Base-by-base conservation (phyloP, 768 basidiomycete species). In the Mycena maculata region DNA sequence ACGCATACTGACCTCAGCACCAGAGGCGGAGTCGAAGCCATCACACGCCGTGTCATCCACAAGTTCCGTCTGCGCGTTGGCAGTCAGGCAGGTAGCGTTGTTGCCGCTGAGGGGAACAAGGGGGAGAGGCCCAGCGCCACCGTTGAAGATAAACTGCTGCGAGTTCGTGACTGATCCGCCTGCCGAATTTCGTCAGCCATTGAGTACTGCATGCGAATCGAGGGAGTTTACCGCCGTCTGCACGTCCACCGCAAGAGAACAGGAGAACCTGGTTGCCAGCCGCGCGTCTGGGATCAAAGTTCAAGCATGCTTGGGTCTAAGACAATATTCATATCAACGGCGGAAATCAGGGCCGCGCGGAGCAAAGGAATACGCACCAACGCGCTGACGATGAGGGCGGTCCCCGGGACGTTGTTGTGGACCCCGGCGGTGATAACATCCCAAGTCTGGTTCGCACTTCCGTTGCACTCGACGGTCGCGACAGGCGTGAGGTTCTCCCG, bases 401-500 rank as follows among this genome's bases (percentile, higher is more conserved):
- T 65, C 16, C 68, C 69, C 11, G 59, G 42, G 16, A 45, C 54
- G 60, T 74, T 57, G 54, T 73, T 68, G 64, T 74, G 72, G 16
- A 27, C 39, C 4, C 73, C 73, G 2, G 62, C 49, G 12, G 73
- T 74, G 39, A 74, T 70, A 39, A 74, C 63, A 39, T 74, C 73
- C 12, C 38, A 74, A 47, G 70, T 61, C 60, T 74, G 71, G 0
- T 47, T 57, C 9, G 63, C 68, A 56, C 68, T 65, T 11, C 71
- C 70, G 49, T 72, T 57, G 48, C 73, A 74, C 12, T 47, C 52
- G 6, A 28, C 60, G 20, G 60, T 28, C 23, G 48, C 54, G 9
- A 74, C 68, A 20, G 73, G 73, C 27, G 70, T 59, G 7, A 74
- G 59, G 45, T 74, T 73, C 27, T 73, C 63, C 30, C 73, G 67